Evolutionary conservation across 2,329 filamentous ascomycete species (phyloP).

Genomic region (Teratosphaeria pseudoeucalypti): DNA sequence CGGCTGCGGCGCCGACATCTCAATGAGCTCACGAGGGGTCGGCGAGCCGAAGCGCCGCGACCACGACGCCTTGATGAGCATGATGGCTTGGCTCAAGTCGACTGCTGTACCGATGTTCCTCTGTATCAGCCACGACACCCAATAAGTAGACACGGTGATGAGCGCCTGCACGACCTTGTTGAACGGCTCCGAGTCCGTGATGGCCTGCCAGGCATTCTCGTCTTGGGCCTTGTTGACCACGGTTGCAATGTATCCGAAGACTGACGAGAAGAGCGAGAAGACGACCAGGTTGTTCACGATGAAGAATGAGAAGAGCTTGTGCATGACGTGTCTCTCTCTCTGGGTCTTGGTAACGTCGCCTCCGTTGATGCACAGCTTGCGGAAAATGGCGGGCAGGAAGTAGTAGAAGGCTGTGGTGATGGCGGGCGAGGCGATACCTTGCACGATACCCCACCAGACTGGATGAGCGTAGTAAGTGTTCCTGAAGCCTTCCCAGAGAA

Average conservation of each 20-base stretch:
- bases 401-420: constrained; percentile 81
- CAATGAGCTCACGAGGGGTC: constrained; percentile 82
- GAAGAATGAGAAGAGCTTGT: constrained; percentile 90
- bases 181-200: constrained; percentile 55
- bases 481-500: constrained; percentile 69
- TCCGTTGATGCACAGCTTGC: constrained; percentile 68
- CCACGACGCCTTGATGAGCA: constrained; percentile 73
- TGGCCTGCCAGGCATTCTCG: constrained; percentile 54
- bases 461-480: constrained; percentile 51
- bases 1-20: constrained; percentile 79
- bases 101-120: constrained; percentile 88
- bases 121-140: constrained; percentile 88
- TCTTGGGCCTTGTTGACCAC: constrained; percentile 51
- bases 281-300: constrained; percentile 94
- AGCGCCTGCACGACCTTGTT: constrained; percentile 59
- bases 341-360: constrained; percentile 89
- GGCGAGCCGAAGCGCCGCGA: constrained; percentile 74
- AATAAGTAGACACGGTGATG: constrained; percentile 77
- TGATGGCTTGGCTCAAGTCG: constrained; percentile 82
- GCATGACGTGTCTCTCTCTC: constrained; percentile 80
- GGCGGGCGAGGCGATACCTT: constrained; percentile 83
- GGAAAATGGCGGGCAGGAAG: constrained; percentile 81
- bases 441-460: constrained; percentile 71
- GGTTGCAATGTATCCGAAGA: constrained; percentile 61
- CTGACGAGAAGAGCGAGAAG: constrained; percentile 80